Conservation (phyloP, 148 eudicot species). For the Chenopodium formosanum region DNA sequence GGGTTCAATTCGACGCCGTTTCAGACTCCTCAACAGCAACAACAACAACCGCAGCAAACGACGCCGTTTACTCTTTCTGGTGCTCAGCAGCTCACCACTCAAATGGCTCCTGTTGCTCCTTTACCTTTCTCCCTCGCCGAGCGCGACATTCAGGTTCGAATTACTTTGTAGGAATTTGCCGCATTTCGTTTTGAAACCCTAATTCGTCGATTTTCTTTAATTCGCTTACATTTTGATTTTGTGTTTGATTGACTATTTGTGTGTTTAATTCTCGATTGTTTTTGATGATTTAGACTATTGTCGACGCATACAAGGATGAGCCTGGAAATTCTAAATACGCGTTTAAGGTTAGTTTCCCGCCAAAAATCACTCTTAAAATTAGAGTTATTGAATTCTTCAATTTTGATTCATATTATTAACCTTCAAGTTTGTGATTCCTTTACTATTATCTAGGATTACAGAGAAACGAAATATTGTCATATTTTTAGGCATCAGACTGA, state of each 20-base stretch:
- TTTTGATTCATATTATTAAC: not conserved
- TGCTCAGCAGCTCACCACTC: constrained; percentile 74
- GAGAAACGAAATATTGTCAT: not conserved
- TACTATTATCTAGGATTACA: not conserved
- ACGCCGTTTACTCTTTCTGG: constrained; percentile 26
- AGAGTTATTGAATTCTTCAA: not conserved
- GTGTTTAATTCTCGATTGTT: not conserved
- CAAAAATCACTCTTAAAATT: not conserved
- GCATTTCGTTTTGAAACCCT: constrained; percentile 5
- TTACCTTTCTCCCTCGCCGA: constrained; percentile 93
- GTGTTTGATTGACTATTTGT: not conserved
- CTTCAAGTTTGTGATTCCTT: no score
- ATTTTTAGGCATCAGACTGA: not conserved
- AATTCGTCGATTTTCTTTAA: not conserved
- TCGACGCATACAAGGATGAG: constrained; percentile 93
- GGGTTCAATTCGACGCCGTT: constrained; percentile 45
- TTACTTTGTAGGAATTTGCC: not conserved
- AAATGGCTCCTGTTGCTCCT: constrained; percentile 98
- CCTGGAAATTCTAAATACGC: constrained; percentile 79
- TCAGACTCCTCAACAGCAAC: constrained; percentile 19
- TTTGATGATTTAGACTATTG: constrained; percentile 58
- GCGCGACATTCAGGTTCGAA: constrained; percentile 82
- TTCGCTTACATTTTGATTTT: not conserved
- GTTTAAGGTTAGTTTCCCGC: constrained; percentile 62
- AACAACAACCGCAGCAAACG: constrained; percentile 31